Evolutionary conservation across 2,329 filamentous ascomycete species (phyloP), one percentile per base, ranked within the genome.

Genomic region (Colletotrichum sp.): DNA sequence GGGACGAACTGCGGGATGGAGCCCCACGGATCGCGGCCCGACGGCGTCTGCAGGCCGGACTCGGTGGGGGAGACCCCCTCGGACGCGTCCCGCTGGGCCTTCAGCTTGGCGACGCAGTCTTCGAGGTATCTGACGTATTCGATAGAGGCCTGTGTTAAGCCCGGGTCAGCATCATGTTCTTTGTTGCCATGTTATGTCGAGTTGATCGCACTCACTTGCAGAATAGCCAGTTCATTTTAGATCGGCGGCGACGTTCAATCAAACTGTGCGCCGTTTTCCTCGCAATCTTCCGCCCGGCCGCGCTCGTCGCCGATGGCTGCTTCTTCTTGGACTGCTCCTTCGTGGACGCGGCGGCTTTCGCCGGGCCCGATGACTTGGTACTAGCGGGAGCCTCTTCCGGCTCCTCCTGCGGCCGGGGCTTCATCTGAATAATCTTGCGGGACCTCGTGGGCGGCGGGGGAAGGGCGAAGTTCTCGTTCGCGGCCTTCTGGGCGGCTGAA

Each of bases 361-460:
- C 61, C 10, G 68, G 55, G 67, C 75, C 71, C 48, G 71, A 65
- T 30, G 73, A 65, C 58, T 74, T 70, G 58, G 56, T 43, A 16
- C 36, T 15, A 61, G 81, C 70, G 30, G 79, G 69, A 67, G 77
- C 77, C 56, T 81, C 28, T 27, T 78, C 77, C 43, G 82, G 78
- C 70, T 85, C 82, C 75, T 87, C 82, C 78, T 91, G 86, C 34
- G 84, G 80, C 30, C 87, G 85, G 22, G 91, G 96, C 85, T 98
- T 98, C 96, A 98, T 98, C 86, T 98, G 96, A 74, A 98, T 98
- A 83, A 99, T 98, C 87, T 97, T 98, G 80, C 96, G 93, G 56
- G 95, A 95, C 77, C 96, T 90, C 5, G 96, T 98, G 0, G 97
- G 97, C 18, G 96, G 97, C 12, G 97, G 97, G 25, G 97, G 97